A percentile compares a stretch with the other conserved stretches of the same genome.
These are phyloP conservation scores for Saturnispora gosingensis DNA, from an alignment of 805 yeast species.

Conservation along the genomic window DNA sequence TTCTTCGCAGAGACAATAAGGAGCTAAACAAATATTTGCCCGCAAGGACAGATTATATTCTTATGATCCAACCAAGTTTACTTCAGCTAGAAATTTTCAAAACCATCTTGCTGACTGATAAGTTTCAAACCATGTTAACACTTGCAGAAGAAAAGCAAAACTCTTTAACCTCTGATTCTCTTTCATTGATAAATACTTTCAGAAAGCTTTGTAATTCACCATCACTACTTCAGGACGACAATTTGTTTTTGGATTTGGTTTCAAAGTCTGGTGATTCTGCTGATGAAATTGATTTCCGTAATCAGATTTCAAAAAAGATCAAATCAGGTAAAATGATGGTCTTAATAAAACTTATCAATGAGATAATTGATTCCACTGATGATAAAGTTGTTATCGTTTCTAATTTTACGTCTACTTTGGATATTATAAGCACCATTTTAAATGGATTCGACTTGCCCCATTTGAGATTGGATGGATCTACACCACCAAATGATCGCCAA, in stretches of 20 bases:
- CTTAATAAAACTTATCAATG: slow-evolving; percentile 42
- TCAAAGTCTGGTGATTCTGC: slow-evolving; percentile 11
- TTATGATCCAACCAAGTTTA: slow-evolving; percentile 70
- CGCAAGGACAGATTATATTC: slow-evolving; percentile 60
- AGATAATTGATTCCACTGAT: slow-evolving; percentile 33
- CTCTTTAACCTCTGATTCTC: slow-evolving; percentile 22
- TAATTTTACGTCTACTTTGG: slow-evolving; percentile 80
- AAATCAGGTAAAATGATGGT: slow-evolving; percentile 59
- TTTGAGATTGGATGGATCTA: slow-evolving; percentile 74
- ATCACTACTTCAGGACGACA: slow-evolving; percentile 44
- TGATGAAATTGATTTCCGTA: slow-evolving; percentile 19
- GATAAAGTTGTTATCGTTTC: slow-evolving; percentile 85
- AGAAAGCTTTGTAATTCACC: slow-evolving; percentile 85
- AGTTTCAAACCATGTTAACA: slow-evolving; percentile 26
- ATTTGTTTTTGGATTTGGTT: slow-evolving; percentile 29
- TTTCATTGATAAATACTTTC: slow-evolving; percentile 59
- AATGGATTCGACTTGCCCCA: slow-evolving; percentile 40
- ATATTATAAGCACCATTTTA: slow-evolving; percentile 55
- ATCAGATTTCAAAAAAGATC: slow-evolving; percentile 25
- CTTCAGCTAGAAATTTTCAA: slow-evolving; percentile 50
- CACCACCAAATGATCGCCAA: slow-evolving; percentile 59
- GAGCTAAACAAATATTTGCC: slow-evolving; percentile 52
- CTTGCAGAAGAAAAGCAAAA: slow-evolving; percentile 10
- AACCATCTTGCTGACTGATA: slow-evolving; percentile 34
- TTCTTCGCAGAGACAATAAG: slow-evolving; percentile 62